These are phyloP conservation scores for Lojkania enalia DNA, from an alignment of 2,329 filamentous ascomycete genomes.

Conservation along the genomic window DNA sequence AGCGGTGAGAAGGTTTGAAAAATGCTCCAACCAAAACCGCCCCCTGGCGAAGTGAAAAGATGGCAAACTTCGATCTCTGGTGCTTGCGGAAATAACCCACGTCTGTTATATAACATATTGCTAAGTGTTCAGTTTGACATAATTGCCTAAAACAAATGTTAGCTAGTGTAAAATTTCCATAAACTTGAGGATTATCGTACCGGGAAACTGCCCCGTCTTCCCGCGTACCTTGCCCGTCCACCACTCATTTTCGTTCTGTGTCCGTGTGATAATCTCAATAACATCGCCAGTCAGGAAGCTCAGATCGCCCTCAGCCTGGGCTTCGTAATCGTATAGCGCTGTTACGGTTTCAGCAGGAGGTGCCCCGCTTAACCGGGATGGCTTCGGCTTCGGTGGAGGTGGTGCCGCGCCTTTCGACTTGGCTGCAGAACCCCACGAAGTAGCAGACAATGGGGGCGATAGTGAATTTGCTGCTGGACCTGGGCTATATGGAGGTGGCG, in stretches of 20 bases:
- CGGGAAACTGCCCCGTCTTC: constrained; percentile 89
- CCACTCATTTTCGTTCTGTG: constrained; percentile 95
- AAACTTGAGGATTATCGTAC: constrained; percentile 55
- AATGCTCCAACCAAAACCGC: too few relatives aligned
- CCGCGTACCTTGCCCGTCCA: constrained; percentile 84
- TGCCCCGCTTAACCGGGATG: constrained; percentile 67
- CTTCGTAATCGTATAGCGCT: constrained; percentile 93
- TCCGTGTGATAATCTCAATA: constrained; percentile 84
- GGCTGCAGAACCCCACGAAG: constrained; percentile 49
- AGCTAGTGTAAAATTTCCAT: constrained; percentile 1
- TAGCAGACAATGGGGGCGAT: constrained; percentile 36
- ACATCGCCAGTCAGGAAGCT: constrained; percentile 86
- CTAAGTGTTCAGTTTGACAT: constrained; percentile 40
- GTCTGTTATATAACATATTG: too few relatives aligned
- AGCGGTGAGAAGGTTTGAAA: too few relatives aligned
- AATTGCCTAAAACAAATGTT: constrained; percentile 41
- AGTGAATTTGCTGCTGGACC: constrained; percentile 30
- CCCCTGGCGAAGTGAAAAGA: too few relatives aligned
- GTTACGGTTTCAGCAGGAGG: constrained; percentile 77
- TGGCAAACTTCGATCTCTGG: too few relatives aligned
- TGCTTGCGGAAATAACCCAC: too few relatives aligned
- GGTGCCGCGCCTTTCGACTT: constrained; percentile 55
- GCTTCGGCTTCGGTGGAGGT: constrained; percentile 63
- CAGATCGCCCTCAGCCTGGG: constrained; percentile 90
- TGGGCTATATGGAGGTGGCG: constrained; percentile 47